Evolutionary conservation across 1,284 basidiomycete species (phyloP).

Genomic region (Takashimella koratensis): DNA sequence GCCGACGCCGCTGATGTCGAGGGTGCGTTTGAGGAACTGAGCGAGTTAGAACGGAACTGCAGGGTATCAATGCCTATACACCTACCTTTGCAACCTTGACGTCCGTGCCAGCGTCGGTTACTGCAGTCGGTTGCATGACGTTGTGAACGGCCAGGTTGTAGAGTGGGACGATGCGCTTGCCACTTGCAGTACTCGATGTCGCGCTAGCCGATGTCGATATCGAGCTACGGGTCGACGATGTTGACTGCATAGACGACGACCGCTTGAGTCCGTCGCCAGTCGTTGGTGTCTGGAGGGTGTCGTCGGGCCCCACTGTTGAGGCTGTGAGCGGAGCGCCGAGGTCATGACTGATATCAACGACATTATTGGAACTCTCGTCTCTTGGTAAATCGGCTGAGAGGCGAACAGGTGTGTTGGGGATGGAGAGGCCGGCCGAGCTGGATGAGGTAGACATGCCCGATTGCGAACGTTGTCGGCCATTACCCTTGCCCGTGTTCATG

Average conservation of each 20-base stretch:
- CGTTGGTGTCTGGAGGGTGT: neutral
- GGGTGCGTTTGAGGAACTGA: constrained; percentile 69
- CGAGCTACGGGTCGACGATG: constrained; percentile 15
- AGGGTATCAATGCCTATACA: neutral
- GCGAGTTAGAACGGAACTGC: neutral
- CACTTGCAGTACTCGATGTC: constrained; percentile 2
- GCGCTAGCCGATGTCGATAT: constrained; percentile 8
- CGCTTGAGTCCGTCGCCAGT: constrained; percentile 13
- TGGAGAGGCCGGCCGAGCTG: neutral
- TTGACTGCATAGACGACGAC: constrained; percentile 25
- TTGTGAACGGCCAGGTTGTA: constrained; percentile 88
- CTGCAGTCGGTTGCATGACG: constrained; percentile 83
- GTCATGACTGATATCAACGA: neutral
- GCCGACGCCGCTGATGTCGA: constrained; percentile 76
- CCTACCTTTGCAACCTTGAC: constrained; percentile 76
- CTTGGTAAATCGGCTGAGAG: neutral
- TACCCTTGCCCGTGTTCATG: constrained; percentile 22
- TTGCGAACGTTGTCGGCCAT: constrained; percentile 17
- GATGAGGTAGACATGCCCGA: constrained; percentile 7
- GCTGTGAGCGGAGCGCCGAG: neutral
- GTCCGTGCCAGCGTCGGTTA: constrained; percentile 71
- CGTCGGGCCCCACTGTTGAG: neutral
- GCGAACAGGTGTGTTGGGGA: neutral
- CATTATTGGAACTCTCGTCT: neutral
- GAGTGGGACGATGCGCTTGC: constrained; percentile 74